These are phyloP conservation scores for Picea abies DNA, from an alignment of 83 land plant species.

Conservation along the genomic window DNA sequence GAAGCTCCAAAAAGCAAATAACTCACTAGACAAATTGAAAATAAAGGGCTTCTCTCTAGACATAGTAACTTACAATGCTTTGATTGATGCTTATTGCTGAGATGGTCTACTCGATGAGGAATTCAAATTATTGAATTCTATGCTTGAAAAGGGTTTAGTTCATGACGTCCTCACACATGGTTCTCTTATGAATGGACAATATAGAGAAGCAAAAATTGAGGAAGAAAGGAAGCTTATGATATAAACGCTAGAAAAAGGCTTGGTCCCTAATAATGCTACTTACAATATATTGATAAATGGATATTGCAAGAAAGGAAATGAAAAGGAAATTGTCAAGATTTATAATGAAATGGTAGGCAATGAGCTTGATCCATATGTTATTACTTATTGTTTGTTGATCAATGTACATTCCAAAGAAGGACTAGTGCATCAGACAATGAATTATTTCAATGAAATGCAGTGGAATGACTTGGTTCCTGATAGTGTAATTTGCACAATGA, in stretches of 20 bases:
- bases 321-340: constrained; percentile 8
- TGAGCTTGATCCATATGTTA: constrained; percentile 54
- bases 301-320: constrained; percentile 35
- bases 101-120: constrained; percentile 48
- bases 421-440: constrained; percentile 36
- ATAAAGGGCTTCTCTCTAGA: constrained; percentile 52
- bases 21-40: constrained; percentile 49
- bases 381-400: constrained; percentile 56
- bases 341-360: constrained; percentile 39
- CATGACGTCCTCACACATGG: constrained; percentile 48
- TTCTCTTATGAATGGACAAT: constrained; percentile 54
- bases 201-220: constrained; percentile 35
- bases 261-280: constrained; percentile 55
- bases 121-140: constrained; percentile 42
- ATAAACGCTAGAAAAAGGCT: constrained; percentile 40
- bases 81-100: constrained; percentile 53
- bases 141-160: constrained; percentile 49
- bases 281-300: constrained; percentile 57
- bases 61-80: constrained; percentile 62
- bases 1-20: constrained; percentile 33
- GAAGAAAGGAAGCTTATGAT: constrained; percentile 42
- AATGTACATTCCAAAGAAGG: constrained; percentile 41
- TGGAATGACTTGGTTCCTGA: constrained; percentile 53
- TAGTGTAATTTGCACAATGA: constrained; percentile 60
- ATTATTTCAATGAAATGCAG: constrained; percentile 52